Evolutionary conservation across 768 basidiomycete genomes (phyloP), one percentile per base, ranked within the genome.

Genomic region (Hypsizygus marmoreus): DNA sequence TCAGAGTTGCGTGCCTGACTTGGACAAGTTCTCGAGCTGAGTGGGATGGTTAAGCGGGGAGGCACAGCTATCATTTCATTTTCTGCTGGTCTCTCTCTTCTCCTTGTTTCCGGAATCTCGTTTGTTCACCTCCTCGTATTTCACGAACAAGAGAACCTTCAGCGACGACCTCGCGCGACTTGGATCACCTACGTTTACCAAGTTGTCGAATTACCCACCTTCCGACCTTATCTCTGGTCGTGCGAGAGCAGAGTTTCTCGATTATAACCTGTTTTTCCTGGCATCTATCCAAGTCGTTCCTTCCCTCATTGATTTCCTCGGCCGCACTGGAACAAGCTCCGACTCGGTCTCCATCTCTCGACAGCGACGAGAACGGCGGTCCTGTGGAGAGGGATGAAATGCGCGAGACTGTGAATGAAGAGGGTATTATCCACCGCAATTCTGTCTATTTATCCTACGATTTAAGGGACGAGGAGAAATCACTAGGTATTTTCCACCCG

Each of bases 381-480:
- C 45, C n/a, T 33, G 25, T 35, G 54, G 53, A 63, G 49, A 65
- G 61, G 62, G 61, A 69, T 70, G 70, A 65, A 49, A 71, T 70
- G 68, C 62, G 54, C 53, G 59, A 59, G 40, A 54, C 58, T 39
- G 55, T 61, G 30, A 50, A 54, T 26, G 62, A 61, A 50, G 65
- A 66, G 55, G 66, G 62, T 46, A 51, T 52, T 45, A 51, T 34
- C 33, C 41, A 48, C 23, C 37, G 43, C 35, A 53, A 59, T 42
- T 49, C 57, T 28, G 40, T 61, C 38, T 60, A 57, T 42, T 49
- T 39, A 35, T 54, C 56, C 36, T 63, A 61, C 42, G 40, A 55
- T 36, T 42, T 60, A 17, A 48, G 56, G 30, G 63, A 65, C 44
- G 52, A 58, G 36, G 65, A 65, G 54, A 71, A 69, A 54, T 64